Conservation (phyloP, 1,139 yeast genomes). For the Geotrichum candidum region DNA sequence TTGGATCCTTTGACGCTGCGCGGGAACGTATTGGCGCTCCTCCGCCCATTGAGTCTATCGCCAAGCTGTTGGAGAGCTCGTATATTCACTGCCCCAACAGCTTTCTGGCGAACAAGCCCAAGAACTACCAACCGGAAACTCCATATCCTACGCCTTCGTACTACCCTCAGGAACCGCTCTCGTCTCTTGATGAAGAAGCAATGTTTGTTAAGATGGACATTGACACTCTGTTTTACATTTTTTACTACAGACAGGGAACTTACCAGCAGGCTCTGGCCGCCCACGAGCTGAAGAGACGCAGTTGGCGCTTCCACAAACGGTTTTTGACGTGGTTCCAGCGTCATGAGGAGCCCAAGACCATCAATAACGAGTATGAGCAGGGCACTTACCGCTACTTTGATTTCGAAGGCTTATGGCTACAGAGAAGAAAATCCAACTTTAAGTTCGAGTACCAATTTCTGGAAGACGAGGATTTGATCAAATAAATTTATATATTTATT, state of each 20-base stretch:
- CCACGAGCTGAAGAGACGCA: slow-evolving; percentile 68
- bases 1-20: slow-evolving; percentile 43
- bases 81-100: slow-evolving; percentile 90
- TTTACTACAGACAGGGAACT: slow-evolving; percentile 71
- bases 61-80: slow-evolving; percentile 63
- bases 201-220: slow-evolving; percentile 69
- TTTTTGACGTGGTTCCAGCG: slow-evolving; percentile 80
- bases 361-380: slow-evolving; percentile 43
- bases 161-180: slow-evolving; percentile 83
- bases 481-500: neutral
- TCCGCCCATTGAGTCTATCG: slow-evolving; percentile 51
- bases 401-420: slow-evolving; percentile 83
- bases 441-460: slow-evolving; percentile 47
- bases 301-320: slow-evolving; percentile 80
- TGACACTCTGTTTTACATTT: slow-evolving; percentile 87
- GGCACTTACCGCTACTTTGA: slow-evolving; percentile 79
- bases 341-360: slow-evolving; percentile 50
- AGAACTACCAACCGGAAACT: slow-evolving; percentile 65
- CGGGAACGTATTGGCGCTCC: slow-evolving; percentile 45
- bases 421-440: slow-evolving; percentile 68
- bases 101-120: slow-evolving; percentile 78
- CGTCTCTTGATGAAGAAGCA: slow-evolving; percentile 37
- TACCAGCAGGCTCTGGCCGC: slow-evolving; percentile 80
- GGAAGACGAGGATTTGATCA: slow-evolving; percentile 35
- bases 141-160: slow-evolving; percentile 89